These are phyloP conservation scores for Ogataea saltuana DNA, from an alignment of 805 yeast species.

Conservation along the genomic window DNA sequence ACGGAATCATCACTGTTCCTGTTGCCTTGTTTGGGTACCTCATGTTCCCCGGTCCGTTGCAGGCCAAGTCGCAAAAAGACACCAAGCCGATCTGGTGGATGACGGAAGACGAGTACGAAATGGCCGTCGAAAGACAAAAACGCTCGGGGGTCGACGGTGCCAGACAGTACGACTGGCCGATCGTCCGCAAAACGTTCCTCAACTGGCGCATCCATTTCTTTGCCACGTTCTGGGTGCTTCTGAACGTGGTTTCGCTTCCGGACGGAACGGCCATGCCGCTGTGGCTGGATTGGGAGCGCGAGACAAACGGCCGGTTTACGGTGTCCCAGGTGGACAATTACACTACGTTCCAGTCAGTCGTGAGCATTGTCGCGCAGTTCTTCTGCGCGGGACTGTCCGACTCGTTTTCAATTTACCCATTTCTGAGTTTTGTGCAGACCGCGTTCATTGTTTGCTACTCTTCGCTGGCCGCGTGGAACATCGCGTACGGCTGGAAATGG, in stretches of 20 bases:
- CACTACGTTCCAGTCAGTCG: slow-evolving; percentile 43
- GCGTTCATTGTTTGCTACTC: slow-evolving; percentile 40
- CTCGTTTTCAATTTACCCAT: slow-evolving; percentile 39
- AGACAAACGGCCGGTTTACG: slow-evolving; percentile 29
- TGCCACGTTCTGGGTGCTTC: slow-evolving; percentile 47
- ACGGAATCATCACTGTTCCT: slow-evolving; percentile 58
- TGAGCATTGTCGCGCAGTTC: slow-evolving; percentile 43
- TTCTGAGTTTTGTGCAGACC: slow-evolving; percentile 34
- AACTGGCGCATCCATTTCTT: slow-evolving; percentile 61
- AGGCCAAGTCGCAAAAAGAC: slow-evolving; percentile 21
- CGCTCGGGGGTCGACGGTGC: slow-evolving; percentile 38
- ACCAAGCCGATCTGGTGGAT: slow-evolving; percentile 33
- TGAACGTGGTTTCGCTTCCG: slow-evolving; percentile 42
- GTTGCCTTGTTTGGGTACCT: slow-evolving; percentile 55
- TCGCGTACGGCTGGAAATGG: slow-evolving; percentile 43
- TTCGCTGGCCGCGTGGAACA: slow-evolving; percentile 43
- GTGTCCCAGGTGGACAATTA: slow-evolving; percentile 40
- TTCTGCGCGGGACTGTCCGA: slow-evolving; percentile 41
- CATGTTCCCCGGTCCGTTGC: slow-evolving; percentile 53
- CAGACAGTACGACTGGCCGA: slow-evolving; percentile 32
- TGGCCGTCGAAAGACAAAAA: slow-evolving; percentile 43
- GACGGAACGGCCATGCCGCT: slow-evolving; percentile 43
- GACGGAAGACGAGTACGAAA: slow-evolving; percentile 27
- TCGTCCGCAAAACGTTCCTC: slow-evolving; percentile 50
- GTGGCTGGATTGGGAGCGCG: slow-evolving; percentile 37